These are phyloP conservation scores for Cunninghamia lanceolata DNA, from an alignment of 75 land plant species.

Conservation along the genomic window DNA sequence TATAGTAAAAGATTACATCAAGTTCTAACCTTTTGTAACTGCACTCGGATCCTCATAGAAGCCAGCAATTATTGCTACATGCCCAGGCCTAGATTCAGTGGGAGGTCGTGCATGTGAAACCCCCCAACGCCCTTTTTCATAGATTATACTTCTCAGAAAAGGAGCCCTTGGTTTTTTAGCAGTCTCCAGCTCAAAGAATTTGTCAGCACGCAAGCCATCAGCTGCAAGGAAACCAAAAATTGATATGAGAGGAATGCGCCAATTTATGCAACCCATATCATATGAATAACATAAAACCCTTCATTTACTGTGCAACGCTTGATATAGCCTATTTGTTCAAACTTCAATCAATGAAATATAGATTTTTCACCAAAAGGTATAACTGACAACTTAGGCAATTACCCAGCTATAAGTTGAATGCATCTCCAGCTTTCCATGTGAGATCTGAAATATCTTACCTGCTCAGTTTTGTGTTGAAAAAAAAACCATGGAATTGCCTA, in stretches of 20 bases:
- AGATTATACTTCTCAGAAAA: slow-evolving; percentile 71
- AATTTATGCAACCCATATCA: neutral
- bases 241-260: neutral
- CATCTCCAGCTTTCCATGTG: neutral
- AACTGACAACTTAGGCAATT: neutral
- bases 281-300: neutral
- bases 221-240: slow-evolving; percentile 46
- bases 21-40: slow-evolving; percentile 76
- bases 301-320: neutral
- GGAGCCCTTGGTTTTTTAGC: slow-evolving; percentile 79
- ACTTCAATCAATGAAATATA: neutral
- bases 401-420: neutral
- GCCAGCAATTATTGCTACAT: slow-evolving; percentile 96
- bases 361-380: neutral
- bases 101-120: slow-evolving; percentile 98
- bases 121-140: slow-evolving; percentile 87
- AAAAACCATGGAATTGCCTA: neutral
- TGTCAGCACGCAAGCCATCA: slow-evolving; percentile 96
- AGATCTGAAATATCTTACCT: neutral
- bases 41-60: slow-evolving; percentile 99
- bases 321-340: neutral
- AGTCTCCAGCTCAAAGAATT: slow-evolving; percentile 84
- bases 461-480: neutral
- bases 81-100: slow-evolving; percentile 98
- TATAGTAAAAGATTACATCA: neutral